phyloP scores from a whole-genome alignment of 2,329 filamentous ascomycete genomes.

The Coniochaeta sp. region DNA sequence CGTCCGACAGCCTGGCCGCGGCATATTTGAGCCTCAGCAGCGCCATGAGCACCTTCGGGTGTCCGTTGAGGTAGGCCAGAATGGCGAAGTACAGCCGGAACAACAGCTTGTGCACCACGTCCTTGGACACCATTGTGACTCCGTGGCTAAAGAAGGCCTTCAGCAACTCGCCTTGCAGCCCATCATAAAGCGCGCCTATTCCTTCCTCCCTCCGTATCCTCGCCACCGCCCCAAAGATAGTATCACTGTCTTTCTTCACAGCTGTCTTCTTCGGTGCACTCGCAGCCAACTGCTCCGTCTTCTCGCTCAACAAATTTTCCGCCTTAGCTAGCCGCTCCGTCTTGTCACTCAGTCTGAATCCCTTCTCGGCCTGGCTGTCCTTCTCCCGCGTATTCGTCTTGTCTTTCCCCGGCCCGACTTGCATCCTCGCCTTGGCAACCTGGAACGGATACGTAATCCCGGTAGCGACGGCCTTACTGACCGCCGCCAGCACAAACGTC shows the following conservation, averaged over 20 bases:
- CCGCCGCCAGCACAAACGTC: constrained; percentile 54
- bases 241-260: constrained; percentile 21
- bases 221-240: constrained; percentile 57
- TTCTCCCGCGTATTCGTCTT: constrained; percentile 5
- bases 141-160: constrained; percentile 84
- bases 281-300: neutral
- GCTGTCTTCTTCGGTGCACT: constrained; percentile 9
- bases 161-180: constrained; percentile 66
- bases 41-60: constrained; percentile 32
- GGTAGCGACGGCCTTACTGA: constrained; percentile 72
- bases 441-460: constrained; percentile 79
- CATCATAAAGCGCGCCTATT: constrained; percentile 62
- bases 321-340: constrained; percentile 22
- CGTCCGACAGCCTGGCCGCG: neutral
- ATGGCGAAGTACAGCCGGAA: constrained; percentile 65
- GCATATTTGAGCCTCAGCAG: constrained; percentile 22
- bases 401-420: constrained; percentile 41
- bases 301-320: constrained; percentile 8
- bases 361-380: constrained; percentile 11
- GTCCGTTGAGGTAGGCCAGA: constrained; percentile 36
- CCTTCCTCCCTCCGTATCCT: constrained; percentile 58
- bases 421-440: constrained; percentile 73
- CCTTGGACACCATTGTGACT: constrained; percentile 81
- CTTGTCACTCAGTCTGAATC: constrained; percentile 11
- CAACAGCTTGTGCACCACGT: constrained; percentile 64